Base-by-base conservation (phyloP, 495 filamentous ascomycete species). In the Penicillium pulvis region DNA sequence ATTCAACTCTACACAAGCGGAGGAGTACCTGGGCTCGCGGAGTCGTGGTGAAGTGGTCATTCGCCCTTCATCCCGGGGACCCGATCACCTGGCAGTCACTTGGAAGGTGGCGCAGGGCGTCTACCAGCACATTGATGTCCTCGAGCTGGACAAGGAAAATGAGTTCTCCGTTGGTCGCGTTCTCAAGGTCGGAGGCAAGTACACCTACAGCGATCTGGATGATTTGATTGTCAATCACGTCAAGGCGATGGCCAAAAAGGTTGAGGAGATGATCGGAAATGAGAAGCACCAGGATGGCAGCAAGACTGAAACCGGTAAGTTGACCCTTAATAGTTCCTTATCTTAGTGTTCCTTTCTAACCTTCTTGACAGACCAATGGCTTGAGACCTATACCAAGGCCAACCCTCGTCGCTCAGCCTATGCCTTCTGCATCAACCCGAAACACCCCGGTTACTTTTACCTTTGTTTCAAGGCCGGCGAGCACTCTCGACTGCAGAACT, bases 71-170 rank as follows among this genome's bases (percentile, higher is more conserved):
- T 96, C 92, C 23, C 94, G 92, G 61, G 94, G 94, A 12, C 87
- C 88, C 36, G 95, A 98, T 71, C 94, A 98, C 74, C 83, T 98
- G 49, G 92, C 93, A 4, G 83, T 98, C 42, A 98, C 94, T 1
- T 98, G 94, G 94, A 98, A 98, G 75, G 91, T 98, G n/a, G 84
- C 90, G 0, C 91, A 98, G 62, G 88, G 89, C 56, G 85, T 97
- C 36, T 98, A 91, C 66, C 93, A 98, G 75, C 94, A 98, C 67
- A 90, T 98, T 55, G 95, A 98, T 70, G 95, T 98, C 35, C 83
- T 98, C 19, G 94, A 98, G 72, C 73, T 98, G 55, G 90, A 95
- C 74, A 98, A 98, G 75, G 91, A 93, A 61, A 97, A 90, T 51
- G 93, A 97, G 72, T 96, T 97, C 71, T 92, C 91, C 4, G 88